Evolutionary conservation across 2,329 filamentous ascomycete genomes (phyloP).

Genomic region (Diaporthe citriasiana): DNA sequence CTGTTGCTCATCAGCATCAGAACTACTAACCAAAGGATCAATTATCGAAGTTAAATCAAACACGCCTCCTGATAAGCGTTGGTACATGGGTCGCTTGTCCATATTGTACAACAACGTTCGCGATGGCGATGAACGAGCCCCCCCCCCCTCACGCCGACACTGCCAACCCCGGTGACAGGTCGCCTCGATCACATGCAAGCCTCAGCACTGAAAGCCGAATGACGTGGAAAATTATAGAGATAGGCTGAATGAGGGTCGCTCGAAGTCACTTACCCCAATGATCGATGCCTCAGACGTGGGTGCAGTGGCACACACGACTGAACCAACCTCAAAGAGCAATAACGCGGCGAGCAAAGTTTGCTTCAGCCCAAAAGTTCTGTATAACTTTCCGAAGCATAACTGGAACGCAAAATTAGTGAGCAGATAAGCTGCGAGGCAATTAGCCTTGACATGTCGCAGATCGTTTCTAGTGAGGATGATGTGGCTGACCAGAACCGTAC

Average conservation of each 20-base stretch:
- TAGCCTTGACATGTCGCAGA: neutral
- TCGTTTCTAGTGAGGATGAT: neutral
- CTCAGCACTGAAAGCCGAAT: neutral
- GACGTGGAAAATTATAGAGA: neutral
- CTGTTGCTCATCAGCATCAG: rapidly evolving
- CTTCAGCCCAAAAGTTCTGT: conserved; percentile 14
- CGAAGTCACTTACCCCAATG: conserved; percentile 41
- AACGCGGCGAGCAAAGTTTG: neutral
- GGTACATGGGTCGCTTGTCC: conserved; percentile 47
- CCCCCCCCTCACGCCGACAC: conserved; percentile 61
- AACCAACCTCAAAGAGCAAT: conserved; percentile 55
- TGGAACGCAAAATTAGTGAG: conserved; percentile 42
- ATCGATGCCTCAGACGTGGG: conserved; percentile 48
- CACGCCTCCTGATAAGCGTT: conserved; percentile 57
- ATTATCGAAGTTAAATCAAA: conserved; percentile 59
- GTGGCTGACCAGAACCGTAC: conserved; percentile 53
- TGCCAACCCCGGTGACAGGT: conserved; percentile 51
- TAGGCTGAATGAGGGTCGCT: neutral
- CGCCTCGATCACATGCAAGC: conserved; percentile 29
- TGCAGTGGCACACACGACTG: conserved; percentile 53
- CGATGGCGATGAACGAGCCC: conserved; percentile 56
- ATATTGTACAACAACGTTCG: conserved; percentile 49
- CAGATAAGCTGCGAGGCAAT: conserved; percentile 45
- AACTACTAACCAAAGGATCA: conserved; percentile 55
- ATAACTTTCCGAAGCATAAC: conserved; percentile 41